Percentiles rank a stretch among this genome's conserved stretches.
phyloP scores from a whole-genome alignment of 2,329 filamentous ascomycete genomes.

The Cercospora zeae-maydis region DNA sequence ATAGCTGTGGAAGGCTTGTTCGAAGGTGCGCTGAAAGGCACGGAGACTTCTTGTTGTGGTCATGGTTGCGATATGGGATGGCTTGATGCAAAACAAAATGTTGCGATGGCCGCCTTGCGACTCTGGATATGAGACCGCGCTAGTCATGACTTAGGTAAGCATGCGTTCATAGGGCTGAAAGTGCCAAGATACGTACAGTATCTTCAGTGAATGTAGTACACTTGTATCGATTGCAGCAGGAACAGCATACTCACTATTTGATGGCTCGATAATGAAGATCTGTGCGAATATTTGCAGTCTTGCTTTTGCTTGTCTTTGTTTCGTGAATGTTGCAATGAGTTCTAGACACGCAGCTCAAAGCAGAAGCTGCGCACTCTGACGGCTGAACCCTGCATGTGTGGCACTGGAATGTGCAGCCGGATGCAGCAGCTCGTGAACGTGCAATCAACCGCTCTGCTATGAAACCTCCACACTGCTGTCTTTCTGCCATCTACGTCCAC shows the following conservation, averaged over 20 bases:
- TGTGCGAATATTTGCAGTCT: too few species aligned
- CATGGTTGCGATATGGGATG: slow-evolving; percentile 2
- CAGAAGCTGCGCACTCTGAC: not conserved
- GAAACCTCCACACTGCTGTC: not conserved
- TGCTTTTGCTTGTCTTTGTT: too few species aligned
- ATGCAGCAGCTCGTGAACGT: not conserved
- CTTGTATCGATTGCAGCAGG: not conserved
- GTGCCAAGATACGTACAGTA: not conserved
- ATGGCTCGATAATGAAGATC: not conserved
- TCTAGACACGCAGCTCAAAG: not conserved
- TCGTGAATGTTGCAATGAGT: too few species aligned
- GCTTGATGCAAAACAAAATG: not conserved
- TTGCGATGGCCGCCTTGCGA: not conserved
- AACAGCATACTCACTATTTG: not conserved
- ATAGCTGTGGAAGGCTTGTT: slow-evolving; percentile 37
- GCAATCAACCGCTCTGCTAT: not conserved
- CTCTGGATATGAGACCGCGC: slow-evolving; percentile 7
- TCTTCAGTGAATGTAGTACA: too few species aligned
- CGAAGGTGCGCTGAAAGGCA: slow-evolving; percentile 30
- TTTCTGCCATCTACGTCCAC: not conserved
- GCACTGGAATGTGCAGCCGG: not conserved
- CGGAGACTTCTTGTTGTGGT: slow-evolving; percentile 33
- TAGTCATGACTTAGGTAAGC: slow-evolving; percentile 4
- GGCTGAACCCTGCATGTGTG: not conserved
- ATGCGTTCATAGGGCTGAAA: slow-evolving; percentile 4